phyloP scores from a whole-genome alignment of 1,284 basidiomycete species.

The Leccinum pachyderme region DNA sequence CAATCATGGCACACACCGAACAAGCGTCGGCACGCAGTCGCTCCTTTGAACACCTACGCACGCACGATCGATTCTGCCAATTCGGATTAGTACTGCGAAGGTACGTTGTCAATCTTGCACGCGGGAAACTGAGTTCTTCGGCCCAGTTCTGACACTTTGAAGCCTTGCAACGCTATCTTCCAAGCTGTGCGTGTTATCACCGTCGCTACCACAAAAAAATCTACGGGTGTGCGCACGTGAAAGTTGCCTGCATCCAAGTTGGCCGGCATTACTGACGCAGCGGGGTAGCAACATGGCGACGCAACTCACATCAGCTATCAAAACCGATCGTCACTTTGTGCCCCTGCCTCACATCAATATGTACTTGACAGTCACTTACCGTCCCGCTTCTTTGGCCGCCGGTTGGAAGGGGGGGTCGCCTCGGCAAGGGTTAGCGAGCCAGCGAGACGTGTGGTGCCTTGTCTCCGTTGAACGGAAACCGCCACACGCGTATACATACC shows the following conservation, averaged over 20 bases:
- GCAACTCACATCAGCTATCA: neutral
- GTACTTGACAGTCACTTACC: neutral
- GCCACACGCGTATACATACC: neutral
- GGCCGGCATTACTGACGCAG: neutral
- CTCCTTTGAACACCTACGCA: neutral
- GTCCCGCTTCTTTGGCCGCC: neutral
- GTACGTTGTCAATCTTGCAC: neutral
- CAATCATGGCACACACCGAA: neutral
- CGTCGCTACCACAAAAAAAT: neutral
- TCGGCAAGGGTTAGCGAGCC: neutral
- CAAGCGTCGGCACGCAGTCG: neutral
- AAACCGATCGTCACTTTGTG: neutral
- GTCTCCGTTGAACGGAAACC: neutral
- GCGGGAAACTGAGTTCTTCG: neutral
- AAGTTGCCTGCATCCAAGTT: neutral
- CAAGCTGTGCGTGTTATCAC: neutral
- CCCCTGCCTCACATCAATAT: too few species aligned
- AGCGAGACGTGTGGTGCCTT: neutral
- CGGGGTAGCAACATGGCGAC: neutral
- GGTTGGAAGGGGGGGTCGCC: neutral
- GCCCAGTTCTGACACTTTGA: too few species aligned
- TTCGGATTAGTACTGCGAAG: neutral
- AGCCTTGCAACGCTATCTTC: neutral
- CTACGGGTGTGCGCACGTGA: neutral
- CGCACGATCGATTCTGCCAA: neutral